Base-by-base conservation (phyloP, 106 monocot species). In the Allium sativum region DNA sequence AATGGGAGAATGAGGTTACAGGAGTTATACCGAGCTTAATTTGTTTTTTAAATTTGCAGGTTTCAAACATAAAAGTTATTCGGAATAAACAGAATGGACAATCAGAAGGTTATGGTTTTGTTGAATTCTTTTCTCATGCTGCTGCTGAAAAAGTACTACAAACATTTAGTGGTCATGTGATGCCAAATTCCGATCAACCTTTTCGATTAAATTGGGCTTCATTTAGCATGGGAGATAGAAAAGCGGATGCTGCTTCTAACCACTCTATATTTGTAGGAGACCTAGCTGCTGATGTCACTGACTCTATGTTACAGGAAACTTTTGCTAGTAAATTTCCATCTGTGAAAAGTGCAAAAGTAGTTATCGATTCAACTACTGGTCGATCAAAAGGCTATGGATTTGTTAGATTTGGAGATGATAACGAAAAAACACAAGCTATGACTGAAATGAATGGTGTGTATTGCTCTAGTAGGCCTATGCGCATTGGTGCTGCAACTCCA, bases 301-400 rank as follows among this genome's bases (percentile, higher is more conserved):
- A 88, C 73, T 42, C 69, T 21, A 46, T 78, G 44, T 65, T 88
- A 53, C 77, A 80, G 73, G 88, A 88, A 78, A 78, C 66, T 40
- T 88, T 88, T 78, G 65, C 77, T 65, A 81, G 66, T 22, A 83
- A 56, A 68, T 88, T 80, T 64, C 45, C 83, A 55, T 88, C 88
- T 56, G 83, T 88, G 44, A 88, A 78, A 76, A 80, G 88, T 63
- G 88, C 88, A 43, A 88, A 88, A 70, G 88, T 88, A 70, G 83
- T 88, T 55, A 80, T 88, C 63, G 88, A 88, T 83, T 80, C 77
- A 52, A 88, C 73, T 67, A 88, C 88, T 42, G 88, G 88, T 11
- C 80, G 88, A 56, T 80, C 88, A 45, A 83, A 80, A 70, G 88
- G 88, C 53, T 88, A 88, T 78, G 88, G 88, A 48, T 88, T 88